Evolutionary conservation across 164 flowering plant genomes (phyloP), one percentile per base, ranked within the genome.

Genomic region (Aristolochia fimbriata): DNA sequence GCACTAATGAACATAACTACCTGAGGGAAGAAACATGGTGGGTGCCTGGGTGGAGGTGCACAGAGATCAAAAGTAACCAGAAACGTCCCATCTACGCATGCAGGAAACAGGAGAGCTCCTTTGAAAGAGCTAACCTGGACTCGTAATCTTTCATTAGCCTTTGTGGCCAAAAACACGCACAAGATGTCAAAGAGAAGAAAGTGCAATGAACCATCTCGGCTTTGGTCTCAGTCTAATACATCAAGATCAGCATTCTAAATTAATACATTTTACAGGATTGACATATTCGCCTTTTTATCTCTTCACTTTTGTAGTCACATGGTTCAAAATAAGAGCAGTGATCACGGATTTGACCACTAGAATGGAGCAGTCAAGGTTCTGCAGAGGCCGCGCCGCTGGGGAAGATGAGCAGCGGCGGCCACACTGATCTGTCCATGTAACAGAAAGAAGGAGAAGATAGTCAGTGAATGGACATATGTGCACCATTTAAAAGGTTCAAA

Each of bases 331-430:
- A 2, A 27, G 30, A 37, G 43, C 9, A 37, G 43, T 37, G 12
- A 6, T 37, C 9, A 37, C 43, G 51, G 51, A 49, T 20, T 49
- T 49, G n/a, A 17, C 9, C 20, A 71, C 81, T 63, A 83, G 77
- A 83, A 81, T 71, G 88, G 86, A 30, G 86, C 81, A 9, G 85
- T 77, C 27, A 68, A 73, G 48, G 83, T 68, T 73, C 91, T 73
- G 16, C 27, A 12, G 27, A 83, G 81, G 0, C 52, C 63, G 37
- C 43, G 59, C 74, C 72, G 78, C 63, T 70, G 74, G 19, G 80
- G 70, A 7, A 54, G 61, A 60, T 75, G 82, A 64, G 73, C 64
- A 33, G 73, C 51, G n/a, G 70, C 70, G 15, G 68, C 75, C 31
- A 61, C 16, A 25, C 16, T 33, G 49, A 13, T 58, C 20, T 64